Percentiles rank a stretch among this genome's conserved stretches.
Conservation (phyloP, 2,329 filamentous ascomycete species). For the Emmonsiellopsis sp. region DNA sequence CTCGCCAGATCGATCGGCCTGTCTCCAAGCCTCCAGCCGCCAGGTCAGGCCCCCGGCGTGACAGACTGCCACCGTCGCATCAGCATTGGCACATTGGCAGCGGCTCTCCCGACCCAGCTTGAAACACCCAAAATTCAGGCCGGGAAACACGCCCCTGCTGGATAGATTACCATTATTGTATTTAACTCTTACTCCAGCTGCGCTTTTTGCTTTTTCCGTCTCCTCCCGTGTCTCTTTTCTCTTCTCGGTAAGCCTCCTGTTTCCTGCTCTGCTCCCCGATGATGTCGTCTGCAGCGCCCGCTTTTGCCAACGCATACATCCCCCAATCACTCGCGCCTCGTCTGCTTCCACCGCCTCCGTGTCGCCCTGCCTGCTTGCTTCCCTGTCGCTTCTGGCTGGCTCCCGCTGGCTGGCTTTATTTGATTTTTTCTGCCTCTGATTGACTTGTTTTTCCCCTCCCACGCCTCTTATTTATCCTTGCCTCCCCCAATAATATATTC, state of each 20-base stretch:
- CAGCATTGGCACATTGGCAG: not conserved
- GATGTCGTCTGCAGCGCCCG: slow-evolving; percentile 1
- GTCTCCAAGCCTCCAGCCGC: no score
- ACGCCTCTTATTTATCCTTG: not conserved
- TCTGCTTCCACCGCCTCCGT: not conserved
- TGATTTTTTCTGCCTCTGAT: no score
- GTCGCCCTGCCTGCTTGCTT: no score
- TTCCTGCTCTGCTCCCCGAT: not conserved
- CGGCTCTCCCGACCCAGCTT: not conserved
- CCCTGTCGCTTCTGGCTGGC: no score
- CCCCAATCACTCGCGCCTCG: not conserved
- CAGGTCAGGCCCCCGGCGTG: no score
- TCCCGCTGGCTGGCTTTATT: no score
- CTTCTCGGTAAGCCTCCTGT: not conserved
- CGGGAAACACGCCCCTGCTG: not conserved
- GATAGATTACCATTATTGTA: not conserved
- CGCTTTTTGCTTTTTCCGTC: no score
- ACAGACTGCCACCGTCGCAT: not conserved
- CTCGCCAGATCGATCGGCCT: no score
- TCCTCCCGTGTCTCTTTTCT: not conserved
- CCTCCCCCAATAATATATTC: not conserved
- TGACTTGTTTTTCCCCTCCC: no score
- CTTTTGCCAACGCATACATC: not conserved
- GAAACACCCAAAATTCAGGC: not conserved
- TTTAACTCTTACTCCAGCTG: not conserved